Base-by-base conservation (phyloP, 2,329 filamentous ascomycete species). In the Fusarium bulbicola region DNA sequence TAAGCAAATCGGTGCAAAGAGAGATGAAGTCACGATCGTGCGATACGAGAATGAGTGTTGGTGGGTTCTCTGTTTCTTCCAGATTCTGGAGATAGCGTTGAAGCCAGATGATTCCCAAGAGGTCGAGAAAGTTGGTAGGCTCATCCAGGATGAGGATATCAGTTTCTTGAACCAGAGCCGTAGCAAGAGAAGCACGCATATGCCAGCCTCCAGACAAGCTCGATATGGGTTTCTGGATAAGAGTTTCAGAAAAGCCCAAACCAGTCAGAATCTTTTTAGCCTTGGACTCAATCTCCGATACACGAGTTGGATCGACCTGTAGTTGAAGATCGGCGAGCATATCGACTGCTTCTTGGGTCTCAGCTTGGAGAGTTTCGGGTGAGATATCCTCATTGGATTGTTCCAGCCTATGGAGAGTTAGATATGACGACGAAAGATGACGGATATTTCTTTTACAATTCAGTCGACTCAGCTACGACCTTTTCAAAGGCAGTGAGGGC, bases 131-230 rank as follows among this genome's bases (percentile, higher is more conserved):
- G 78, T 97, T 97, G 39, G 94, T 97, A 0, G 94, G 94, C 79
- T 97, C 94, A 79, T 97, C 94, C 5, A 97, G 88, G 57, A 97
- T 91, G 65, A 97, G 85, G 6, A 97, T 89, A 73, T 97, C 93
- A 0, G 91, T 89, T 13, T 92, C 89, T 70, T 95, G 92, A 3
- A 94, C 88, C 8, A 97, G 85, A 1, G 90, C 89, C 7, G 85
- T 85, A 6, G 92, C 91, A 2, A 94, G 85, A 65, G 90, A 85
- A 34, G 89, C 89, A 15, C 92, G 88, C 90, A 93, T 94, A 68
- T 86, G 88, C 92, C 92, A 94, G 5, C 92, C 94, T 12, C 94
- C 94, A 0, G 93, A 96, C 5, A 97, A 84, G 40, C 89, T 90
- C 2, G 85, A 84, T 18, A 93, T 86, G 12, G 89, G 86, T 68